Conservation (phyloP, 768 basidiomycete species). For the Boletus sensibilis region DNA sequence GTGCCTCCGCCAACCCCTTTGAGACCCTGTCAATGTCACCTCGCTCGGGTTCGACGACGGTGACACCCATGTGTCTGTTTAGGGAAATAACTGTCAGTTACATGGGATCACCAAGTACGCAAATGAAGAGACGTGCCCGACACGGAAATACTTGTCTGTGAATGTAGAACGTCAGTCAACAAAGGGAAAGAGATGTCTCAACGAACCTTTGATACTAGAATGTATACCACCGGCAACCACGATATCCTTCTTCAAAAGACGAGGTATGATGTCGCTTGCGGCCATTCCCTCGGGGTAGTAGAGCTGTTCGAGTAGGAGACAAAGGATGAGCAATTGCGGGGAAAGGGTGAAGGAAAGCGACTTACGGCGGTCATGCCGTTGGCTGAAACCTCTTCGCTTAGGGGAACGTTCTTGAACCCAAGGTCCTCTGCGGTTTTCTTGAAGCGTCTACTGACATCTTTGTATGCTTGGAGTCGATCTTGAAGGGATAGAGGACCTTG, state of each 20-base stretch:
- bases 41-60: constrained; percentile 67
- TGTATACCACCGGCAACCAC: constrained; percentile 90
- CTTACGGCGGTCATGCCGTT: constrained; percentile 93
- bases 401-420: constrained; percentile 74
- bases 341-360: not conserved
- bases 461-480: constrained; percentile 77
- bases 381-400: constrained; percentile 61
- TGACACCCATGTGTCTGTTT: constrained; percentile 83
- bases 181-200: not conserved
- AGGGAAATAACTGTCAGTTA: not conserved
- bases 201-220: constrained; percentile 73
- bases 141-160: constrained; percentile 85
- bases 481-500: constrained; percentile 60
- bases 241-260: constrained; percentile 67
- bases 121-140: constrained; percentile 54
- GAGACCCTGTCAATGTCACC: constrained; percentile 78
- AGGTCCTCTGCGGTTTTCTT: constrained; percentile 63
- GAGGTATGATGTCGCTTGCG: constrained; percentile 74
- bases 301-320: constrained; percentile 41
- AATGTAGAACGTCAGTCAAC: constrained; percentile 5
- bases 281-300: constrained; percentile 83
- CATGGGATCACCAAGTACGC: not conserved
- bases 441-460: constrained; percentile 62
- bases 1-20: constrained; percentile 56
- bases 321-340: not conserved